Evolutionary conservation across 768 basidiomycete genomes (phyloP).

Genomic region (Leccinum broughii): DNA sequence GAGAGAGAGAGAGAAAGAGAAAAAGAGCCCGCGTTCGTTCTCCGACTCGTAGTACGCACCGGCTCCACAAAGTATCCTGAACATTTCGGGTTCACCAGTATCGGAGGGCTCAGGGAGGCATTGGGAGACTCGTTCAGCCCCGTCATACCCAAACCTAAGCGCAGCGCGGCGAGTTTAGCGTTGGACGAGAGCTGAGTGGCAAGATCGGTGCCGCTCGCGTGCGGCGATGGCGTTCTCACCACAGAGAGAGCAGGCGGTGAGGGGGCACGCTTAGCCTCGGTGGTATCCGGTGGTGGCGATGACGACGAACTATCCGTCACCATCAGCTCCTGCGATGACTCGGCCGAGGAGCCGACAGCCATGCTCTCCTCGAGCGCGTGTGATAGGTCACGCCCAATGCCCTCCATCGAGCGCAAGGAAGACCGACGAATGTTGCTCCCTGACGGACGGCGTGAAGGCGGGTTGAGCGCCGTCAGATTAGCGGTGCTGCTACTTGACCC

Average conservation of each 20-base stretch:
- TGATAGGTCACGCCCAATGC: conserved; percentile 32
- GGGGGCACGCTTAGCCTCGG: conserved; percentile 6
- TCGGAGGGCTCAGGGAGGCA: conserved; percentile 51
- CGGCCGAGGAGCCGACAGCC: background rate
- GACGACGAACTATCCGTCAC: background rate
- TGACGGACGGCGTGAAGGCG: conserved; percentile 12
- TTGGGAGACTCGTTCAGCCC: conserved; percentile 17
- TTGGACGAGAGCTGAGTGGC: conserved; percentile 46
- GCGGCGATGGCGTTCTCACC: background rate
- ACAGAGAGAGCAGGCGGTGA: background rate
- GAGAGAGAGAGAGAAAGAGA: background rate
- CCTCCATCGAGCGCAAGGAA: conserved; percentile 33
- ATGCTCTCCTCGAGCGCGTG: conserved; percentile 31
- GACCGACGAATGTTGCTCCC: conserved; percentile 15
- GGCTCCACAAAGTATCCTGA: conserved; percentile 98
- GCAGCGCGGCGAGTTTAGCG: conserved; percentile 51
- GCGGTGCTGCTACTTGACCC: background rate
- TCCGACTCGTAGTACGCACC: conserved; percentile 26
- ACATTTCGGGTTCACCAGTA: conserved; percentile 78
- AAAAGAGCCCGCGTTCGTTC: background rate
- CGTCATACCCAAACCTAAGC: conserved; percentile 34
- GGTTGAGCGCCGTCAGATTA: background rate
- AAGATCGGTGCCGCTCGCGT: conserved; percentile 36
- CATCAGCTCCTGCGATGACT: background rate
- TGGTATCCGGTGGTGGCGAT: background rate